These are phyloP conservation scores for Tolypocladium tundrense DNA, from an alignment of 2,329 filamentous ascomycete genomes.

Conservation along the genomic window DNA sequence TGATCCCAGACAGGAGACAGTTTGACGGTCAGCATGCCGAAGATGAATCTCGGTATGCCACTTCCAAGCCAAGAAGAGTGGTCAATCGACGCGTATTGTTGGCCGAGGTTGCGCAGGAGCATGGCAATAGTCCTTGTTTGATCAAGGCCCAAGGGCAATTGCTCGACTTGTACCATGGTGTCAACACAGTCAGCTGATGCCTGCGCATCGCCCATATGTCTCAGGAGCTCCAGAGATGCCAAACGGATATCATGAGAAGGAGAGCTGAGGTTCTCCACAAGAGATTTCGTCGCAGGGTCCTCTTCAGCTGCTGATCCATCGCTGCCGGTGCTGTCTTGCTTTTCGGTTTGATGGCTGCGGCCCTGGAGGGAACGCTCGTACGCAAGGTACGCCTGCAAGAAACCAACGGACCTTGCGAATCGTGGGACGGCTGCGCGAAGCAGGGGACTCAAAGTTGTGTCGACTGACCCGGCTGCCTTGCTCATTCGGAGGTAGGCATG, in stretches of 20 bases:
- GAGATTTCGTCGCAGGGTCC: constrained; percentile 49
- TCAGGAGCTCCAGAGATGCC: constrained; percentile 62
- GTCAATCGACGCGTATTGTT: constrained; percentile 48
- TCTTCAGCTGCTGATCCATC: constrained; percentile 36
- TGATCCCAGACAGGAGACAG: constrained; percentile 85
- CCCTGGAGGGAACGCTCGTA: constrained; percentile 35
- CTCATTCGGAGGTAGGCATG: constrained; percentile 60
- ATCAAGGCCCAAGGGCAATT: constrained; percentile 66
- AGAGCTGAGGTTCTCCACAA: constrained; percentile 65
- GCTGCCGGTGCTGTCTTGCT: constrained; percentile 24
- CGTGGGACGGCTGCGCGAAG: constrained; percentile 56
- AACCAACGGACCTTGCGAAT: constrained; percentile 56
- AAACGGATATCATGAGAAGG: constrained; percentile 67
- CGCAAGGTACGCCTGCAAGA: constrained; percentile 49
- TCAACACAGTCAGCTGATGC: constrained; percentile 18
- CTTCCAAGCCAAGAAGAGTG: constrained; percentile 55
- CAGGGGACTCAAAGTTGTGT: constrained; percentile 51
- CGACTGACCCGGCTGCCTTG: constrained; percentile 44
- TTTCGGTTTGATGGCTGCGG: constrained; percentile 6
- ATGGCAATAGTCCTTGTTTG: constrained; percentile 72
- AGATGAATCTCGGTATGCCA: constrained; percentile 72
- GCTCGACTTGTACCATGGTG: constrained; percentile 68
- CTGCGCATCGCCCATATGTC: constrained; percentile 34
- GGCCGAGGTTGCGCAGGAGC: constrained; percentile 68
- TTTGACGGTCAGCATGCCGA: constrained; percentile 80